These are phyloP conservation scores for Populus alba DNA, from an alignment of 345 rosid species.

Conservation along the genomic window DNA sequence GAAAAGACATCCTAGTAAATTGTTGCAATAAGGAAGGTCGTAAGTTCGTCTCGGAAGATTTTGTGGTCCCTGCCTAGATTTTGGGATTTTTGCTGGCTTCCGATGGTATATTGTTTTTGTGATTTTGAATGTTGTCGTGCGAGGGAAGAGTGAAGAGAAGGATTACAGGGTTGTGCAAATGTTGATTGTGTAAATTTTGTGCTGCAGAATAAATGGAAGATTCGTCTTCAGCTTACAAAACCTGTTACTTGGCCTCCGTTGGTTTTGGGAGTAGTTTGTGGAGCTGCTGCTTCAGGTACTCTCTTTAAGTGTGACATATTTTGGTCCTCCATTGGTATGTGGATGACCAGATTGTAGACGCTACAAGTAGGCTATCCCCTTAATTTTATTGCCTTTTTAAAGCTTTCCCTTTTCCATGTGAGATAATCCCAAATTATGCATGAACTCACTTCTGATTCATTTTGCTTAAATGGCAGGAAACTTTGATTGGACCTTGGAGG, in stretches of 20 bases:
- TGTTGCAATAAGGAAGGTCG: neutral
- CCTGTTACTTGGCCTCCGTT: constrained; percentile 99
- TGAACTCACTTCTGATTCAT: neutral
- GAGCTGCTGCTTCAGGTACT: constrained; percentile 98
- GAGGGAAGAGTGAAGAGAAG: neutral
- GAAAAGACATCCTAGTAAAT: neutral
- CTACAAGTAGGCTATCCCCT: neutral
- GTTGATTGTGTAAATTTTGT: constrained; percentile 2
- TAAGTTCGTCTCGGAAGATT: neutral
- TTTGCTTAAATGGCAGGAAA: constrained; percentile 54
- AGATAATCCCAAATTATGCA: neutral
- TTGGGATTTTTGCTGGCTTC: neutral
- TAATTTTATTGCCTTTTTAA: neutral
- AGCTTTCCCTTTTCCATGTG: neutral
- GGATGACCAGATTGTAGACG: neutral
- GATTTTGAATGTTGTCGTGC: neutral
- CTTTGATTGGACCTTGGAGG: constrained; percentile 90
- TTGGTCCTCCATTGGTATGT: neutral
- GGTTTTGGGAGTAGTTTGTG: constrained; percentile 94
- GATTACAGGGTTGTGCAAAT: neutral
- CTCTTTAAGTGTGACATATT: neutral
- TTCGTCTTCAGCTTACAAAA: constrained; percentile 92
- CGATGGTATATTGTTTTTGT: neutral
- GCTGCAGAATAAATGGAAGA: constrained; percentile 93
- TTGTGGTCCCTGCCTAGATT: neutral